Evolutionary conservation across 2,329 filamentous ascomycete species (phyloP).

Genomic region (Bretziella fagacearum): DNA sequence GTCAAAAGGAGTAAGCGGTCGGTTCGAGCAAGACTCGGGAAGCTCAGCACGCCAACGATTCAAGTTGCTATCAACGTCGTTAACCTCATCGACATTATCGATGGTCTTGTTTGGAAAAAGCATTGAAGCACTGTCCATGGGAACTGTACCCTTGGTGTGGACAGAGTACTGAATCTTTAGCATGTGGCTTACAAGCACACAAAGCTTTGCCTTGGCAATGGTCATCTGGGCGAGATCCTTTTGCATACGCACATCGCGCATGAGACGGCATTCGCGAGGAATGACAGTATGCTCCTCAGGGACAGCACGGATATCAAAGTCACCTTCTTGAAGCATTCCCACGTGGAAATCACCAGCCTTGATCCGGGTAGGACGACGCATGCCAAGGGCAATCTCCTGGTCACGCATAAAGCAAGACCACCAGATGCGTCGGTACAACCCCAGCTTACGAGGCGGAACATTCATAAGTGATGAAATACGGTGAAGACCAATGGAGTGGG

Average conservation of each 20-base stretch:
- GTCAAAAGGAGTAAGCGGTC: slow-evolving; percentile 35
- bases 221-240: slow-evolving; percentile 71
- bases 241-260: slow-evolving; percentile 57
- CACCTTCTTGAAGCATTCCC: slow-evolving; percentile 66
- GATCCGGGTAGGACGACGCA: slow-evolving; percentile 82
- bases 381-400: slow-evolving; percentile 77
- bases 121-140: slow-evolving; percentile 71
- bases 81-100: slow-evolving; percentile 65
- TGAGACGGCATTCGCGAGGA: slow-evolving; percentile 49
- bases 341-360: slow-evolving; percentile 90
- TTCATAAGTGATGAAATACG: slow-evolving; percentile 63
- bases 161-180: slow-evolving; percentile 86
- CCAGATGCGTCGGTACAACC: slow-evolving; percentile 90
- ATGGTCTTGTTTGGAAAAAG: slow-evolving; percentile 75
- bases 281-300: slow-evolving; percentile 52
- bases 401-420: slow-evolving; percentile 97
- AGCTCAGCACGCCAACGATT: slow-evolving; percentile 60
- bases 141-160: slow-evolving; percentile 65
- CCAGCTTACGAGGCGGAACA: slow-evolving; percentile 57
- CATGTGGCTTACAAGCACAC: slow-evolving; percentile 76
- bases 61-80: slow-evolving; percentile 61
- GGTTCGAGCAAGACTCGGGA: slow-evolving; percentile 54
- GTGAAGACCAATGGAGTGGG: slow-evolving; percentile 84
- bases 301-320: slow-evolving; percentile 63
- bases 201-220: slow-evolving; percentile 79